A percentile compares a stretch with the other conserved stretches of the same genome.
Evolutionary conservation across 371 early-diverging fungal species (phyloP).

Genomic region (Neoconidiobolus thromboides): DNA sequence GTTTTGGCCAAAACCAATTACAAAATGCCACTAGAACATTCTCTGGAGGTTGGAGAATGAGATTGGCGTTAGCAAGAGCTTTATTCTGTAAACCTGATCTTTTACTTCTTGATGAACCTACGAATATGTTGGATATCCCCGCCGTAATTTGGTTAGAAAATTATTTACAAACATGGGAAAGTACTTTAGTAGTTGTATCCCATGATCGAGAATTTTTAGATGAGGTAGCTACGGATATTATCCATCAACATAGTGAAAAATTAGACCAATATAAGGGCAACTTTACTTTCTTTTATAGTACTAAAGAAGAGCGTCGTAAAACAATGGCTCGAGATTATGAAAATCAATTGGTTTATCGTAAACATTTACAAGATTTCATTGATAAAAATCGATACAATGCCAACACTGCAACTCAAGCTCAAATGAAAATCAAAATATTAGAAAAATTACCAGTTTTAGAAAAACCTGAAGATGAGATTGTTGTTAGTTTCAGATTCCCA

Average conservation of each 20-base stretch:
- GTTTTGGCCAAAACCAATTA: conserved; percentile 67
- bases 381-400: conserved; percentile 98
- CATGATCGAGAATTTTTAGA: conserved; percentile 98
- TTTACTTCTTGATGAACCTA: conserved; percentile 97
- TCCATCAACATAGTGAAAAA: conserved; percentile 80
- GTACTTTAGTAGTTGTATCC: conserved; percentile 86
- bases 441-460: conserved; percentile 89
- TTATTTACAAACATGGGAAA: conserved; percentile 76
- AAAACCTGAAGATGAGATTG: conserved; percentile 62
- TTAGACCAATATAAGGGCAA: conserved; percentile 92
- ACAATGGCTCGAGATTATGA: conserved; percentile 84
- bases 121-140: conserved; percentile 90
- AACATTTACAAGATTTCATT: conserved; percentile 92
- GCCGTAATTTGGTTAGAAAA: conserved; percentile 95
- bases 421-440: conserved; percentile 93
- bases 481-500: conserved; percentile 76
- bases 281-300: conserved; percentile 73
- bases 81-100: conserved; percentile 91
- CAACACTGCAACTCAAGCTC: conserved; percentile 94
- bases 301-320: conserved; percentile 77
- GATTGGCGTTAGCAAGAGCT: conserved; percentile 88
- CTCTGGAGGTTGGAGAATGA: conserved; percentile 91
- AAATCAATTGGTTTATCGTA: conserved; percentile 77
- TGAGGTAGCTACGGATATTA: conserved; percentile 88
- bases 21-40: conserved; percentile 72